phyloP scores from a whole-genome alignment of 2,329 filamentous ascomycete species.

The Clarireedia hainanense region DNA sequence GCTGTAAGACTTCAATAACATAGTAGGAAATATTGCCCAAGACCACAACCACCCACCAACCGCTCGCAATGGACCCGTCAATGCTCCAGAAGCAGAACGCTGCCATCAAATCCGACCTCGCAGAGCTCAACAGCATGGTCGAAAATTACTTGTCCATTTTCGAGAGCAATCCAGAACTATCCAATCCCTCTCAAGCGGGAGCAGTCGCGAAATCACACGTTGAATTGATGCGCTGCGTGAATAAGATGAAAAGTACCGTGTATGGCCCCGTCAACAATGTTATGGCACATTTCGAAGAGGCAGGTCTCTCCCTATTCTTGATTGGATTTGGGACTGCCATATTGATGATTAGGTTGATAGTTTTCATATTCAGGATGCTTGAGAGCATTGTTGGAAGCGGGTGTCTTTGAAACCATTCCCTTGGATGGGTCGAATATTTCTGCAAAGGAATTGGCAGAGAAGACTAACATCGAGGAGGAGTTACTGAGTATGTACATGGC shows the following conservation, averaged over 20 bases:
- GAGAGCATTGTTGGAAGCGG: conserved; percentile 19
- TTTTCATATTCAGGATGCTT: conserved; percentile 9
- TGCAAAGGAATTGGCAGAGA: conserved; percentile 17
- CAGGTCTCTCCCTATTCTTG: neutral
- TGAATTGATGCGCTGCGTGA: neutral
- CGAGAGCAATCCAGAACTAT: neutral
- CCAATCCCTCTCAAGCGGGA: neutral
- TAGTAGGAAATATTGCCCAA: neutral
- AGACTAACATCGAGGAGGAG: conserved; percentile 20
- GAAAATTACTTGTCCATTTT: neutral
- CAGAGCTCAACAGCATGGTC: neutral
- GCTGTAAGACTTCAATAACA: too few relatives aligned
- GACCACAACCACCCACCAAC: neutral
- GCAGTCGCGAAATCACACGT: neutral
- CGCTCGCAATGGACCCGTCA: neutral
- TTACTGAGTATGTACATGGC: neutral
- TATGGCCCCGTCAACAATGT: neutral
- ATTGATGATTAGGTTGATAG: neutral
- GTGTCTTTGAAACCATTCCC: conserved; percentile 20
- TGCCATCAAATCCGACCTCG: neutral
- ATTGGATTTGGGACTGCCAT: neutral
- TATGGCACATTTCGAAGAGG: neutral
- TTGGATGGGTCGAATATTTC: conserved; percentile 14
- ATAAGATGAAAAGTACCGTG: neutral
- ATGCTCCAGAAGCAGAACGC: neutral